phyloP scores from a whole-genome alignment of 2,329 filamentous ascomycete genomes.

The Phialemoniopsis sp. region DNA sequence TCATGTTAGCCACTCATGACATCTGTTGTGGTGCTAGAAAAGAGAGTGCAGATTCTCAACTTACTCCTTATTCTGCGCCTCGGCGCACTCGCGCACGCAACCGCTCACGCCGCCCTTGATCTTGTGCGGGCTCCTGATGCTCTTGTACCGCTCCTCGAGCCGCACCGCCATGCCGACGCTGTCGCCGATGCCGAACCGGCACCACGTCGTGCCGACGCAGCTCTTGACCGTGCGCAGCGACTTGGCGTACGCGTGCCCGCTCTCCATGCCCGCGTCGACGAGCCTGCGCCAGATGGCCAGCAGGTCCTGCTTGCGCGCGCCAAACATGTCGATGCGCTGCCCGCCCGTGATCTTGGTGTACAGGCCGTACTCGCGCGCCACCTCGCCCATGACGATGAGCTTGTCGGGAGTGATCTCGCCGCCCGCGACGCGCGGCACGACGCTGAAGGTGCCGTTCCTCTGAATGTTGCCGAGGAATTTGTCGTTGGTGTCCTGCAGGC shows the following conservation, averaged over 20 bases:
- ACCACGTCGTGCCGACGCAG: slow-evolving; percentile 90
- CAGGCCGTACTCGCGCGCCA: slow-evolving; percentile 77
- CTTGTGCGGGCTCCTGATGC: slow-evolving; percentile 84
- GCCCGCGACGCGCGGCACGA: slow-evolving; percentile 76
- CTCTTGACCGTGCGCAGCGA: slow-evolving; percentile 85
- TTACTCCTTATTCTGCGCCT: slow-evolving; percentile 88
- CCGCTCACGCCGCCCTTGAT: slow-evolving; percentile 87
- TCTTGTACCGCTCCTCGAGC: slow-evolving; percentile 88
- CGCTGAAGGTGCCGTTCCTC: slow-evolving; percentile 85
- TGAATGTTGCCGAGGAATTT: slow-evolving; percentile 86
- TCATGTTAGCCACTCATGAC: too few relatives aligned
- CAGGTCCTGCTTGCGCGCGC: slow-evolving; percentile 82
- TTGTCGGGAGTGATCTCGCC: slow-evolving; percentile 88
- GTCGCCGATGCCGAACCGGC: slow-evolving; percentile 82
- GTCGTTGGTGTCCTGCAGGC: slow-evolving; percentile 88
- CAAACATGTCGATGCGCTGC: slow-evolving; percentile 91
- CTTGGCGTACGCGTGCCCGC: slow-evolving; percentile 88
- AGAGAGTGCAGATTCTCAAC: slow-evolving; percentile 24
- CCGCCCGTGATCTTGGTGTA: slow-evolving; percentile 93
- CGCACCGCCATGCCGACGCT: slow-evolving; percentile 87
- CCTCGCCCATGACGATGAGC: slow-evolving; percentile 76
- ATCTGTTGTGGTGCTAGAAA: too few relatives aligned
- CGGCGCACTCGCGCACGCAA: slow-evolving; percentile 88
- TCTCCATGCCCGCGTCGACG: slow-evolving; percentile 82
- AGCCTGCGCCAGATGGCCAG: slow-evolving; percentile 77